Percentiles rank a stretch among this genome's conserved stretches.
These are phyloP conservation scores for Samsoniella hepiali DNA, from an alignment of 2,329 filamentous ascomycete species.

Conservation along the genomic window DNA sequence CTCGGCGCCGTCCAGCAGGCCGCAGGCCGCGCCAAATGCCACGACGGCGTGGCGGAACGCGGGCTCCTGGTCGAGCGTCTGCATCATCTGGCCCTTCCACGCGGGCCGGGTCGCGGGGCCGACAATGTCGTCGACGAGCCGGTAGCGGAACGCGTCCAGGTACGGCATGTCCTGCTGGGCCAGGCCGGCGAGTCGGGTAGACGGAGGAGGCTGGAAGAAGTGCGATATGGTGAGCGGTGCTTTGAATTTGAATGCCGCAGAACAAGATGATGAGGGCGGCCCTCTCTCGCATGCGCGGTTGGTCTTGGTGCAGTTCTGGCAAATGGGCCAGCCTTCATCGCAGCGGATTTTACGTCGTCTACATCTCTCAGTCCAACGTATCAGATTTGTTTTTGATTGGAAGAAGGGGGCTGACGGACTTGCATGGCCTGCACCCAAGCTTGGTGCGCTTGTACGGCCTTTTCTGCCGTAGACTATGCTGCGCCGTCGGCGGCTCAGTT, in stretches of 20 bases:
- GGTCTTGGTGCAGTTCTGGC: background rate
- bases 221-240: background rate
- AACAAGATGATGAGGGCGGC: background rate
- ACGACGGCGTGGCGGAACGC: constrained; percentile 7
- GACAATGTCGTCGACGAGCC: constrained; percentile 19
- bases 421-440: background rate
- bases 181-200: background rate
- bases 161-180: background rate
- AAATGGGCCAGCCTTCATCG: constrained; percentile 2
- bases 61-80: constrained; percentile 11
- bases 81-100: constrained; percentile 7
- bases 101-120: background rate
- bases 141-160: constrained; percentile 10
- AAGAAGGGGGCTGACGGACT: background rate
- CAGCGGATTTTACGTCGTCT: background rate
- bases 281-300: background rate
- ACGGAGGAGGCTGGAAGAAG: background rate
- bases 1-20: background rate
- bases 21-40: constrained; percentile 14
- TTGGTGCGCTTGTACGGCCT: constrained; percentile 1
- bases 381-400: background rate
- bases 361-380: background rate
- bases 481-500: background rate
- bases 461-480: background rate
- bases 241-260: background rate